Base-by-base conservation (phyloP, 768 basidiomycete species). In the Lyophyllum atratum region DNA sequence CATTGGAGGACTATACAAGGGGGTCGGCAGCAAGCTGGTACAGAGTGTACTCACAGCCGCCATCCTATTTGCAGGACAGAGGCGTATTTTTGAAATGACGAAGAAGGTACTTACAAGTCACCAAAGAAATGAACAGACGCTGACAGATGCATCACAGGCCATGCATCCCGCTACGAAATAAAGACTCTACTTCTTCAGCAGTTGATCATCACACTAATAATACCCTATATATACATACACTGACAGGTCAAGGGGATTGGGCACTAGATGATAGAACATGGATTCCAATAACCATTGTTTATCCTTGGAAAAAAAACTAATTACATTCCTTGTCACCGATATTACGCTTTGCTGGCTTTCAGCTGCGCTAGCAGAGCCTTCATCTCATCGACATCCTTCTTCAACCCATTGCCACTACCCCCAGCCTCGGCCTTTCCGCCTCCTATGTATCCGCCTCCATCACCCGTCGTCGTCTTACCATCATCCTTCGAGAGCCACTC, bases 31-130 rank as follows among this genome's bases (percentile, higher is more conserved):
- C 66, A 99, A 99, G 75, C 85, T 99, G 21, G 56, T 91, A 4
- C 96, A 98, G 72, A 93, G 90, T 61, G 92, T 97, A 1, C 79
- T 98, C 49, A 96, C 94, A 8, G 95, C 95, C 15, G 93, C 94
- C 6, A 93, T 98, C 63, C 80, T 98, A 61, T 98, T 98, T 68
- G 90, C 88, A 14, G 85, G 90, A 7, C 96, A 98, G 72, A 82
- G 87, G 65, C 81, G 93, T 60, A 84, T 92, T 53, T 92, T 86
- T 55, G 87, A 91, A 63, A 58, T 87, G n/a, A 85, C 84, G 12
- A 90, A 85, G 67, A 70, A 70, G 67, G 81, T 79, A 49, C 52
- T 8, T n/a, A 6, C 25, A n/a, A 46, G 3, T 11, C 48, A 14
- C n/a, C 45, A 7, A 34, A 28, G n/a, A 29, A 4, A 29, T 15